Conservation (phyloP, 2,329 filamentous ascomycete species). For the Laburnicola sp. region DNA sequence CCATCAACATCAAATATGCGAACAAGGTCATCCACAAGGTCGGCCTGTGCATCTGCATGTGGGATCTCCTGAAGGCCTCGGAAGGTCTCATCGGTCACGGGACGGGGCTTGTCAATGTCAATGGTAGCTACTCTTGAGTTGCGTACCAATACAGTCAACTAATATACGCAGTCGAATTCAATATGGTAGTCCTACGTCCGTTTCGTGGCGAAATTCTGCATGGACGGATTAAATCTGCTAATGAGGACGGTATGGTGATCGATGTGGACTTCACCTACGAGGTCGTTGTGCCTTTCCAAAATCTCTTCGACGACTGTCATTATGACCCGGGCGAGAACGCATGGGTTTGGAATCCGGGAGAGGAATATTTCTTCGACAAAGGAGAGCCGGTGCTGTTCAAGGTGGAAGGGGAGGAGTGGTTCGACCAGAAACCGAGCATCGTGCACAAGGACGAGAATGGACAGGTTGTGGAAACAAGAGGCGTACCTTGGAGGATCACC, state of each 20-base stretch:
- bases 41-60: constrained; percentile 90
- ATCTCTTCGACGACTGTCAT: constrained; percentile 51
- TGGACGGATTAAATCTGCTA: constrained; percentile 77
- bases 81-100: constrained; percentile 94
- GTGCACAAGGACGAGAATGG: constrained; percentile 65
- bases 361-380: constrained; percentile 82
- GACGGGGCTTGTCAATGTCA: constrained; percentile 89
- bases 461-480: constrained; percentile 62
- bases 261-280: constrained; percentile 93
- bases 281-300: constrained; percentile 68
- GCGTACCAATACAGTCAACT: background rate
- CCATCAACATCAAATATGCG: constrained; percentile 94
- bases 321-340: constrained; percentile 76
- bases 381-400: constrained; percentile 87
- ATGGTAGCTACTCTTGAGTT: constrained; percentile 59
- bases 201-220: constrained; percentile 93
- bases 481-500: constrained; percentile 70
- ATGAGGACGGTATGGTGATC: constrained; percentile 72
- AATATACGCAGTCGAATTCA: constrained; percentile 73
- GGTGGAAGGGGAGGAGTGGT: constrained; percentile 86
- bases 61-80: constrained; percentile 84
- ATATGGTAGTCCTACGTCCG: constrained; percentile 88
- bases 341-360: constrained; percentile 80
- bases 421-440: constrained; percentile 85
- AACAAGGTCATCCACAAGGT: constrained; percentile 97